Evolutionary conservation across 306 rosid species (phyloP), one percentile per base, ranked within the genome.

Genomic region (Aeschynomene evenia): DNA sequence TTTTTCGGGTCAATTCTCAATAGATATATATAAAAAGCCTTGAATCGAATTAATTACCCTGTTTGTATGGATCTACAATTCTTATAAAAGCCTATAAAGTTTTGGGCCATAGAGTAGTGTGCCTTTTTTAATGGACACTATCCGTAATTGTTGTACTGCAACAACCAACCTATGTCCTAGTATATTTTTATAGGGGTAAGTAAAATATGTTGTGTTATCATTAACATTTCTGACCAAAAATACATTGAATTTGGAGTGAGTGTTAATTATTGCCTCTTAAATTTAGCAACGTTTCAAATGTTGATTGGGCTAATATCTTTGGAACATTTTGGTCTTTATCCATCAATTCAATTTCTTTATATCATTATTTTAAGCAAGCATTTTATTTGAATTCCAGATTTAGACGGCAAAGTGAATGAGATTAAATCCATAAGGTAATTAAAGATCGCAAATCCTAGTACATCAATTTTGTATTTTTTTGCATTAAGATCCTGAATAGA

Each of bases 41-140:
- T 34, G 40, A 34, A 34, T 34, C 40, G 0, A 33, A 72, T 12
- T 31, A 36, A 18, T 26, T 7, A 28, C 12, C 26, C 59, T n/a
- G n/a, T n/a, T 0, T 45, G 16, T 8, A 60, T 72, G 77, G 62
- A 60, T 48, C 51, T 26, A 19, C 31, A 21, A n/a, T 11, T 15
- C 52, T 31, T 21, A 59, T 23, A 9, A 50, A 72, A 34, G 22
- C 22, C 70, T 72, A 37, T 23, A 4, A 33, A 61, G 70, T 50
- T 37, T 34, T 36, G 63, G 59, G 55, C 63, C 62, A 26, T 26
- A 28, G 31, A 28, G 6, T 51, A 60, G 22, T 6, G 61, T 49
- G 52, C 31, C 31, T 50, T 62, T 72, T 62, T 51, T 1, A 51
- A 34, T 1, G 36, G 57, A 18, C 31, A 28, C 16, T 60, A 22